These are phyloP conservation scores for Amphirosellinia nigrospora DNA, from an alignment of 495 filamentous ascomycete genomes.

Conservation along the genomic window DNA sequence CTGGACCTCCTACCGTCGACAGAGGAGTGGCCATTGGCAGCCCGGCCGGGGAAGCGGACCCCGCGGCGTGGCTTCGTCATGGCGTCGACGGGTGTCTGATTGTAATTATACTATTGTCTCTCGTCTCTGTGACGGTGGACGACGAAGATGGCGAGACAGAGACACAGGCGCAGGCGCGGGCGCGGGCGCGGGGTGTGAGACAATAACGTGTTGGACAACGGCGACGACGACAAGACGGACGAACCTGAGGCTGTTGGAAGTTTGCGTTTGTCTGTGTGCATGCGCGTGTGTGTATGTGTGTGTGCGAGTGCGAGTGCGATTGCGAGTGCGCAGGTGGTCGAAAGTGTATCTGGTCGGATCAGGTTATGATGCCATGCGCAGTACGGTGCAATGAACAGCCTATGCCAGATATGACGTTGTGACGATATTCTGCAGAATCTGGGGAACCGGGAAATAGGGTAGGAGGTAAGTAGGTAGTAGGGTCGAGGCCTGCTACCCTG, in stretches of 20 bases:
- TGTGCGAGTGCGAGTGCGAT: neutral
- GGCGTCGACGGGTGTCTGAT: slow-evolving; percentile 23
- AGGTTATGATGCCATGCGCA: neutral
- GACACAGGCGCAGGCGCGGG: neutral
- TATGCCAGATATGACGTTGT: neutral
- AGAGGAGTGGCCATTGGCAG: slow-evolving; percentile 52
- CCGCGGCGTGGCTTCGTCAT: slow-evolving; percentile 81
- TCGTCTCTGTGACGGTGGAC: neutral
- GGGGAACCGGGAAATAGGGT: neutral
- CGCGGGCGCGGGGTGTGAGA: slow-evolving; percentile 9
- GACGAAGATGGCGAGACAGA: neutral
- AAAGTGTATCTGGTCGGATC: neutral
- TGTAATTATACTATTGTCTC: neutral
- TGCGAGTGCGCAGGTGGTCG: neutral
- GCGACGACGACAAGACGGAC: neutral
- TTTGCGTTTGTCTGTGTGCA: neutral
- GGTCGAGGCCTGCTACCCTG: no score
- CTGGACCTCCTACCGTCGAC: slow-evolving; percentile 67
- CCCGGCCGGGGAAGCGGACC: slow-evolving; percentile 80
- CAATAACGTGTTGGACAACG: neutral
- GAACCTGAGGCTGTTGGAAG: no score
- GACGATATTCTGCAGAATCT: slow-evolving; percentile 9
- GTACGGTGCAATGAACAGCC: neutral
- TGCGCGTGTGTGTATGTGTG: neutral
- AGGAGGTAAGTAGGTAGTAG: neutral